A percentile compares a stretch with the other conserved stretches of the same genome.
Conservation (phyloP, 192 early-diverging fungal species). For the Backusella sp. region DNA sequence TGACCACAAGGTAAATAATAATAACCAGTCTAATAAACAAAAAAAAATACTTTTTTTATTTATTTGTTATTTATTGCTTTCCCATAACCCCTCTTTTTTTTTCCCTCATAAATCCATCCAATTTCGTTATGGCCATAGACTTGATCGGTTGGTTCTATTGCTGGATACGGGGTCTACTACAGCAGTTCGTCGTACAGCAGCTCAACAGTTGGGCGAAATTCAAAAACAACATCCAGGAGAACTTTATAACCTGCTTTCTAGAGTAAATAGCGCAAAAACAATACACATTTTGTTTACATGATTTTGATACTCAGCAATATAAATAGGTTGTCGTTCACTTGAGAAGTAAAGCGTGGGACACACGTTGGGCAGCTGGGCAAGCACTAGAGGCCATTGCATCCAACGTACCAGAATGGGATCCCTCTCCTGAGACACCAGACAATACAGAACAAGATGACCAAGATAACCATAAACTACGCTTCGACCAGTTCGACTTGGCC, state of each 20-base stretch:
- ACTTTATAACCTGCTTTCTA: constrained; percentile 81
- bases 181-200: constrained; percentile 85
- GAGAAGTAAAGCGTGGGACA: constrained; percentile 90
- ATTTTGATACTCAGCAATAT: not conserved
- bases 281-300: not conserved
- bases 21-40: not conserved
- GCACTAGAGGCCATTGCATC: constrained; percentile 90
- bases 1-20: constrained; percentile 28
- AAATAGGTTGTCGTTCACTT: constrained; percentile 79
- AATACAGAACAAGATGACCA: constrained; percentile 14
- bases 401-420: constrained; percentile 88
- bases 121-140: constrained; percentile 45
- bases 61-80: not conserved
- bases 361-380: constrained; percentile 89
- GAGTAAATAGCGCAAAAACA: constrained; percentile 44
- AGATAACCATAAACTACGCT: constrained; percentile 60
- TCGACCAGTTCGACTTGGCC: constrained; percentile 81
- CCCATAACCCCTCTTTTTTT: not conserved
- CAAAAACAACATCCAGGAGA: constrained; percentile 94
- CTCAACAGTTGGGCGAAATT: constrained; percentile 93
- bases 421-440: constrained; percentile 30
- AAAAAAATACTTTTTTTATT: not conserved
- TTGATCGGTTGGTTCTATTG: constrained; percentile 91
- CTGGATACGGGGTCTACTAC: constrained; percentile 93
- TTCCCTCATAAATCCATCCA: not conserved